These are phyloP conservation scores for Fraxinus sp. DNA, from an alignment of 305 asterid species.

Conservation along the genomic window DNA sequence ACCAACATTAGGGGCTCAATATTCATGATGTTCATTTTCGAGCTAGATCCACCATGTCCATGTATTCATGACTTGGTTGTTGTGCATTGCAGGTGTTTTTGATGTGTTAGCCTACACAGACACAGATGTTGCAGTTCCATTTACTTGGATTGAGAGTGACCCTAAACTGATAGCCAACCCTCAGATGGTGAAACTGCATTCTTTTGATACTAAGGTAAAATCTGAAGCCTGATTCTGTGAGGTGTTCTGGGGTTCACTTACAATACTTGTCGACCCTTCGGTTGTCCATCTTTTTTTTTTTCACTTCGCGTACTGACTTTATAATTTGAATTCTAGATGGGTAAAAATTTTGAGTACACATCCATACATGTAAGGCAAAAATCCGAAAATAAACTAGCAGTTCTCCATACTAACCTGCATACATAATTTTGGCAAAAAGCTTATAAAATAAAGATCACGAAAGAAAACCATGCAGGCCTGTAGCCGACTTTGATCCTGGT, in stretches of 20 bases:
- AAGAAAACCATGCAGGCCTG: too few species aligned
- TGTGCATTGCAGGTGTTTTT: conserved; percentile 54
- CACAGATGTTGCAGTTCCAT: conserved; percentile 71
- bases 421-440: background rate
- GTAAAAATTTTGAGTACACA: too few species aligned
- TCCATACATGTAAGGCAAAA: too few species aligned
- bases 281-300: too few species aligned
- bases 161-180: conserved; percentile 86
- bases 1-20: background rate
- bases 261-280: too few species aligned
- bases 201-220: conserved; percentile 85
- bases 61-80: background rate
- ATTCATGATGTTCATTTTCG: background rate
- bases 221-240: background rate
- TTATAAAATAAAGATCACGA: too few species aligned
- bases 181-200: conserved; percentile 87
- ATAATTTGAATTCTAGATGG: too few species aligned
- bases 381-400: too few species aligned
- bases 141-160: conserved; percentile 95
- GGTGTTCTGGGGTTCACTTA: background rate
- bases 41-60: background rate
- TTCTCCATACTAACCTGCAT: too few species aligned
- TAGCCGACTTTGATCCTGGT: background rate
- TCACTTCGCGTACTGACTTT: too few species aligned
- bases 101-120: conserved; percentile 89